Evolutionary conservation across 116 monocot species (phyloP).

Genomic region (Iris pallida): DNA sequence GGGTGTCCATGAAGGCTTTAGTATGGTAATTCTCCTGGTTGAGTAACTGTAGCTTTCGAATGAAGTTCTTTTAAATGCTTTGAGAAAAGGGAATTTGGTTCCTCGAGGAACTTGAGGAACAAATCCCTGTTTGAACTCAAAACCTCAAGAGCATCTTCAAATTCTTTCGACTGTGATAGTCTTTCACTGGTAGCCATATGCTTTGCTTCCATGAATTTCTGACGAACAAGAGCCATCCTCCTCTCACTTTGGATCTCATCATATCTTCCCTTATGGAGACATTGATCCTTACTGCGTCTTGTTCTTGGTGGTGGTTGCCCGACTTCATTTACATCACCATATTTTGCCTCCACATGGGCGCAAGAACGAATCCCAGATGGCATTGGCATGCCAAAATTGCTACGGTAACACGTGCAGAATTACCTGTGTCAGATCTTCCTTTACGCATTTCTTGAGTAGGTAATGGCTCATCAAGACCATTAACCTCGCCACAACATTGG

Average conservation of each 20-base stretch:
- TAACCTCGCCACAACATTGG: conserved; percentile 74
- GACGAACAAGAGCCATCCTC: conserved; percentile 73
- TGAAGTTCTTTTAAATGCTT: conserved; percentile 30
- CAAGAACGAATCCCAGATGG: conserved; percentile 13
- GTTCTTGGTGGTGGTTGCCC: conserved; percentile 35
- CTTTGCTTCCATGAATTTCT: conserved; percentile 93
- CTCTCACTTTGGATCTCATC: conserved; percentile 28
- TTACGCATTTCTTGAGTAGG: conserved; percentile 25
- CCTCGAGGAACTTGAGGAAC: conserved; percentile 85
- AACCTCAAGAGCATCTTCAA: conserved; percentile 80
- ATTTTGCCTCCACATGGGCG: conserved; percentile 24
- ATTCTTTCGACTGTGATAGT: conserved; percentile 71
- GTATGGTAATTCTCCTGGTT: conserved; percentile 57
- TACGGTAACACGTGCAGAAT: conserved; percentile 11
- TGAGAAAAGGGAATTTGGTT: conserved; percentile 61
- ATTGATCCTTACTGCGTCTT: conserved; percentile 17
- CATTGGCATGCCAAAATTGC: conserved; percentile 18
- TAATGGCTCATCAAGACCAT: conserved; percentile 78
- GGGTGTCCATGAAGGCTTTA: conserved; percentile 66
- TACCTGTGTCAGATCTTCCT: conserved; percentile 21
- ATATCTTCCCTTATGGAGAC: conserved; percentile 16
- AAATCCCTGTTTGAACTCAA: conserved; percentile 81
- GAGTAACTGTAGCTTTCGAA: conserved; percentile 16
- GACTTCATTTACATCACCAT: conserved; percentile 56
- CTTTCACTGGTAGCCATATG: conserved; percentile 63